Conservation (phyloP, 805 yeast genomes). For the Spathaspora girioi region DNA sequence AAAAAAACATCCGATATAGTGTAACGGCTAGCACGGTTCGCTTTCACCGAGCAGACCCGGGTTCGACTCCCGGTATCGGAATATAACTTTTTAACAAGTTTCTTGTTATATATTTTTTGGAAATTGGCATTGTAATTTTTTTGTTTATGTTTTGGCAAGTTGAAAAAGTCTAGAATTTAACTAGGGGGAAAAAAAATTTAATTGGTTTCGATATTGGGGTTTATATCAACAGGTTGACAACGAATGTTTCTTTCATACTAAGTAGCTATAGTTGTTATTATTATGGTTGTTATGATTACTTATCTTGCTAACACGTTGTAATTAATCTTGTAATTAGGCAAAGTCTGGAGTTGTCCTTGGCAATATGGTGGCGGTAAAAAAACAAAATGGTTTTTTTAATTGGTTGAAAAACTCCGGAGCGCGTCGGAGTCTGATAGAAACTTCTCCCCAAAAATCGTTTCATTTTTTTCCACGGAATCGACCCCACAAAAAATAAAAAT, state of each 20-base stretch:
- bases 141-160: not conserved
- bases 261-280: no score
- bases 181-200: no score
- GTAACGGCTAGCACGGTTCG: constrained; percentile 54
- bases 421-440: not conserved
- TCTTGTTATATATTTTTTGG: not conserved
- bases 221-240: no score
- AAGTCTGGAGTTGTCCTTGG: no score
- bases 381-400: no score
- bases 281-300: no score
- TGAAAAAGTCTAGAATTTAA: no score
- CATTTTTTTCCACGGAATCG: not conserved
- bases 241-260: no score
- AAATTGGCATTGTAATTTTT: not conserved
- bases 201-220: no score
- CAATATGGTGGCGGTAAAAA: no score
- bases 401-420: not conserved
- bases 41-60: constrained; percentile 61
- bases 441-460: not conserved
- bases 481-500: not conserved
- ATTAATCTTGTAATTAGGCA: no score
- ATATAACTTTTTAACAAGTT: constrained; percentile 8
- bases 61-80: constrained; percentile 88
- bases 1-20: constrained; percentile 39
- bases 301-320: no score